Base-by-base conservation (phyloP, 2,329 filamentous ascomycete species). In the Rutstroemia sp. region DNA sequence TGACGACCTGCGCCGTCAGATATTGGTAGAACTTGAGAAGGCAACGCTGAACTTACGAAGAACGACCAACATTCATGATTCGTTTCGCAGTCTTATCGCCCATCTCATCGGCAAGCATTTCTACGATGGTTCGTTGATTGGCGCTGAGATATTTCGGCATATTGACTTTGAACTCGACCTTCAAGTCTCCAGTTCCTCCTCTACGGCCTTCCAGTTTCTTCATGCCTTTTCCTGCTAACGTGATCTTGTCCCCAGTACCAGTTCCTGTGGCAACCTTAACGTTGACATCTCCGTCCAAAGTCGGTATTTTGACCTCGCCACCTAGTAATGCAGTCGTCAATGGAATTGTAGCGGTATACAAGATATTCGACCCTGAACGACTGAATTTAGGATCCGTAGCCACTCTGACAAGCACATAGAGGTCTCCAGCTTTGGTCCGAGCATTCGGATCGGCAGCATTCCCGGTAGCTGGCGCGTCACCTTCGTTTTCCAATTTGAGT, bases 31-130 rank as follows among this genome's bases (percentile, higher is more conserved):
- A 58, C 54, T 58, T 30, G n/a, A 52, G 14, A 49, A 46, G 18
- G 51, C 16, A 39, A 52, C 18, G 21, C 21, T 52, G 50, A 57
- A 70, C 79, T 75, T 74, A 83, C 81, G 72, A 71, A 53, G 70
- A 65, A 62, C 71, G 77, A 57, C 78, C 77, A 67, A 95, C 76
- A 68, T 95, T 92, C 91, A 99, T 97, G 56, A 95, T 83, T 47
- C 94, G 81, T 75, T 90, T 94, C 37, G 94, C 94, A 27, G 83
- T 90, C 76, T 92, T 91, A 73, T 99, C 94, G 41, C 82, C 86
- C 84, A 99, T 87, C 75, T 99, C 94, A 66, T 99, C 92, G 6
- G 94, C 94, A 62, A 99, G 82, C 83, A 97, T 92, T 75, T 99
- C 94, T 46, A 95, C 75, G 58, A 99, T 88, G 0, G 90, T 95